These are phyloP conservation scores for Aspergillus nanangensis DNA, from an alignment of 495 filamentous ascomycete species.

Conservation along the genomic window DNA sequence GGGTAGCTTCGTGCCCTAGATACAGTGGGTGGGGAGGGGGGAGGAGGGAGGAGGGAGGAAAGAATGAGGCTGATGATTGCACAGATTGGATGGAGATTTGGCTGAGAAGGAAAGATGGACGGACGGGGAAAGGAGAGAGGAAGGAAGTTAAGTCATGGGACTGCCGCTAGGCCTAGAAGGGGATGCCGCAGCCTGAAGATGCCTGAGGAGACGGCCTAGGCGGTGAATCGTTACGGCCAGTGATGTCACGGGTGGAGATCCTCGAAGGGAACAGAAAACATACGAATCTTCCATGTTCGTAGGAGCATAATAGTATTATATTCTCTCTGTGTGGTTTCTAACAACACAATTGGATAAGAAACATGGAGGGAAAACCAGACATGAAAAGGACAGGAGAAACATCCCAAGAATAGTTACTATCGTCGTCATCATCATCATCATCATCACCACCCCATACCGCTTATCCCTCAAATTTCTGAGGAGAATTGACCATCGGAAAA, in stretches of 20 bases:
- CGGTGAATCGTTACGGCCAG: background rate
- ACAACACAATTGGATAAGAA: too few species aligned
- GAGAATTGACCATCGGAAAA: too few species aligned
- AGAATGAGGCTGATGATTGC: constrained; percentile 22
- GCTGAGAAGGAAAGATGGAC: constrained; percentile 22
- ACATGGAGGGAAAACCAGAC: too few species aligned
- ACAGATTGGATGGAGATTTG: constrained; percentile 22
- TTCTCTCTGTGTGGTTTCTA: too few species aligned
- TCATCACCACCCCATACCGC: too few species aligned
- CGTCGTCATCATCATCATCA: too few species aligned
- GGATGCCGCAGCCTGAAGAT: constrained; percentile 1
- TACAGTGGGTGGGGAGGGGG: too few species aligned
- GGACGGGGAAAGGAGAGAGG: constrained; percentile 26
- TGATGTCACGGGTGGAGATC: background rate
- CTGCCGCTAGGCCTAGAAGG: constrained; percentile 6
- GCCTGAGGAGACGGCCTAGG: constrained; percentile 1
- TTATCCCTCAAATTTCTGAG: too few species aligned
- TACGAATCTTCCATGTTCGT: too few species aligned
- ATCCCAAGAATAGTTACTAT: too few species aligned
- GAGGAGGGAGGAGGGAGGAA: constrained; percentile 20
- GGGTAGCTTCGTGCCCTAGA: constrained; percentile 94
- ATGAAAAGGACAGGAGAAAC: too few species aligned
- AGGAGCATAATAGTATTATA: too few species aligned
- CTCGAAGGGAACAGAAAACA: constrained; percentile 2
- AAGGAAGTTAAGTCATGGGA: constrained; percentile 22